Evolutionary conservation across 345 rosid species (phyloP), one percentile per base, ranked within the genome.

Genomic region (Hevea brasiliensis): DNA sequence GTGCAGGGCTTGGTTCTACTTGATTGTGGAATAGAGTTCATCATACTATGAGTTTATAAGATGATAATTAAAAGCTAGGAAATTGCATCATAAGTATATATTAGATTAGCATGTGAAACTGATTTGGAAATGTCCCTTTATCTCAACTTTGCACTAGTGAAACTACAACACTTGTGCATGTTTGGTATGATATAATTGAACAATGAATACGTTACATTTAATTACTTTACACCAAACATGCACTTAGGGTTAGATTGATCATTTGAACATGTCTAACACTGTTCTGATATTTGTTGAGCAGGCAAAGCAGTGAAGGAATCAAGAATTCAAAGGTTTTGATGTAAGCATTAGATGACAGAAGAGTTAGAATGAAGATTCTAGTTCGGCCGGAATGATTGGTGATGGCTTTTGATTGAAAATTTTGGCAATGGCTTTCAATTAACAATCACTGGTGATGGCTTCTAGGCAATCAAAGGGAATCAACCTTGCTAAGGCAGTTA

Each of bases 271-370:
- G 15, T 58, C 54, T 74, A 11, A 58, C 56, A 32, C 21, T 62
- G 4, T 57, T 17, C 50, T 56, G 59, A 32, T 32, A 13, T 67
- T 12, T 9, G 67, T 60, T 74, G 67, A 60, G 40, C 78, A 74
- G 78, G 78, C 78, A 37, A 74, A 74, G 73, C 78, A 44, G 73
- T 74, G 29, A 54, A 37, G 41, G 65, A 26, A 26, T 44, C 41
- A 18, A 61, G 68, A 18, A 17, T 17, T 61, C 51, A 15, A 40
- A 64, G 61, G 35, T 64, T 50, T 62, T 18, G 71, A 51, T 20
- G 42, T 27, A 48, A 61, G n/a, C 47, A 11, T 21, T 11, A 53
- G 26, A 53, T 8, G 57, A 17, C 23, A 48, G 21, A 40, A 62
- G 26, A 21, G 27, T 26, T 50, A 4, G 35, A 72, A 23, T 62